A percentile compares a stretch with the other conserved stretches of the same genome.
Conservation (phyloP, 2,329 filamentous ascomycete genomes). For the Curvularia lunata region DNA sequence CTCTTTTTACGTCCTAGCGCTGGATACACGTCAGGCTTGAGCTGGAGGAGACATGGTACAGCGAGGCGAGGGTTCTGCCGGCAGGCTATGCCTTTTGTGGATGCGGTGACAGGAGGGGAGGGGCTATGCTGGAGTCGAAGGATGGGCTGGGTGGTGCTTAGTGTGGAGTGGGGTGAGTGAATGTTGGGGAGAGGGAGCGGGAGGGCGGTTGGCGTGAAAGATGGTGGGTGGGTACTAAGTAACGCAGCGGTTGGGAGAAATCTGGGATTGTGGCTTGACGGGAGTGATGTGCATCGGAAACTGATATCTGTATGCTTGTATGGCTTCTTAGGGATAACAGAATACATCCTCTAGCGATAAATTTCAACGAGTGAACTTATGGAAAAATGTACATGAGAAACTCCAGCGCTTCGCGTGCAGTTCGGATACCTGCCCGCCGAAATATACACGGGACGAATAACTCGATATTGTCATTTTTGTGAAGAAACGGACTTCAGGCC, state of each 20-base stretch:
- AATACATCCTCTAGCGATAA: too few relatives aligned
- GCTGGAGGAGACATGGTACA: background rate
- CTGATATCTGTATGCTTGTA: background rate
- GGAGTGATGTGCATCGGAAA: background rate
- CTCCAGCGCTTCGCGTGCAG: background rate
- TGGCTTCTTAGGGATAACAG: background rate
- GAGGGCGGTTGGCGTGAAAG: background rate
- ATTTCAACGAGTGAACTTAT: background rate
- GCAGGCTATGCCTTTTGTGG: background rate
- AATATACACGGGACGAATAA: background rate
- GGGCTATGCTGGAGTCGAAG: background rate
- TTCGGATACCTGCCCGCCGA: background rate
- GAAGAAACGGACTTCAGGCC: background rate
- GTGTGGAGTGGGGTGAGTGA: background rate
- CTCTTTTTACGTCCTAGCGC: background rate
- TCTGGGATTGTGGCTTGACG: background rate
- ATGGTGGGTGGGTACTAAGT: background rate
- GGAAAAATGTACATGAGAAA: background rate
- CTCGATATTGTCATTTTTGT: background rate
- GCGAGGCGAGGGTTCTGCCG: background rate
- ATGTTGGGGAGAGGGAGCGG: background rate
- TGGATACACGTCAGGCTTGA: slow-evolving; percentile 1
- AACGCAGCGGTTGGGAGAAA: background rate
- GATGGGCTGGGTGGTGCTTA: background rate
- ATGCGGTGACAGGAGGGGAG: background rate